phyloP scores from a whole-genome alignment of 495 filamentous ascomycete species.

The Neurospora tetraspora region DNA sequence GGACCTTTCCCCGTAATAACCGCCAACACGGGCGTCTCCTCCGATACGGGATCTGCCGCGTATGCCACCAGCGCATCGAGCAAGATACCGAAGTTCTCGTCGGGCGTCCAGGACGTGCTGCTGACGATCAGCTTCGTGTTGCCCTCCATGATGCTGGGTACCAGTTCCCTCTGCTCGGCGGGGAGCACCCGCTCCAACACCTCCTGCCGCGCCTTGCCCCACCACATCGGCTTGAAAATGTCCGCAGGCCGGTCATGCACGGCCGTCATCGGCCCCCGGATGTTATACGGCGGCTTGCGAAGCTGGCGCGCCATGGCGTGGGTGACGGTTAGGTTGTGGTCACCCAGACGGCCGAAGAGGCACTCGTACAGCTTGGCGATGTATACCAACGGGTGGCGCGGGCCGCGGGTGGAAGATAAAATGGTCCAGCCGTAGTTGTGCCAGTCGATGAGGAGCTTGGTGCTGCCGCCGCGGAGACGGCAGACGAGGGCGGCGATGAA shows the following conservation, averaged over 20 bases:
- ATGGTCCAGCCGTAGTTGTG: constrained; percentile 99
- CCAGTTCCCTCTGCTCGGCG: constrained; percentile 39
- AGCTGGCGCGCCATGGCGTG: constrained; percentile 75
- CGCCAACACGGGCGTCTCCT: constrained; percentile 41
- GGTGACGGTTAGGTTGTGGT: constrained; percentile 77
- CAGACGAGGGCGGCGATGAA: constrained; percentile 62
- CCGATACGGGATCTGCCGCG: constrained; percentile 24
- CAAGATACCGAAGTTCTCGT: constrained; percentile 87
- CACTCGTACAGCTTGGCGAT: constrained; percentile 70
- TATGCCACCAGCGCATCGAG: constrained; percentile 76
- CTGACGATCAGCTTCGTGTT: constrained; percentile 64
- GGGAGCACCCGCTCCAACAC: constrained; percentile 53
- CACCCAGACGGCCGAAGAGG: constrained; percentile 54
- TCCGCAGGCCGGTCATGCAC: constrained; percentile 82
- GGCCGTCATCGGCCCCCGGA: constrained; percentile 53
- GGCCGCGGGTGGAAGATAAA: constrained; percentile 56
- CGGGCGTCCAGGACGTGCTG: constrained; percentile 91
- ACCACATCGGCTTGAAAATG: constrained; percentile 63
- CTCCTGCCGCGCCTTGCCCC: constrained; percentile 32
- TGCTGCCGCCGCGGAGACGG: constrained; percentile 72
- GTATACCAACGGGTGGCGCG: constrained; percentile 63
- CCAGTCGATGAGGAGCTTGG: constrained; percentile 86
- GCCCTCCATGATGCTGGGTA: constrained; percentile 45
- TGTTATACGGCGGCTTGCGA: constrained; percentile 45
- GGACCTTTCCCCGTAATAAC: constrained; percentile 94